phyloP scores from a whole-genome alignment of 2,329 filamentous ascomycete genomes.

The Aspergillus hortae region DNA sequence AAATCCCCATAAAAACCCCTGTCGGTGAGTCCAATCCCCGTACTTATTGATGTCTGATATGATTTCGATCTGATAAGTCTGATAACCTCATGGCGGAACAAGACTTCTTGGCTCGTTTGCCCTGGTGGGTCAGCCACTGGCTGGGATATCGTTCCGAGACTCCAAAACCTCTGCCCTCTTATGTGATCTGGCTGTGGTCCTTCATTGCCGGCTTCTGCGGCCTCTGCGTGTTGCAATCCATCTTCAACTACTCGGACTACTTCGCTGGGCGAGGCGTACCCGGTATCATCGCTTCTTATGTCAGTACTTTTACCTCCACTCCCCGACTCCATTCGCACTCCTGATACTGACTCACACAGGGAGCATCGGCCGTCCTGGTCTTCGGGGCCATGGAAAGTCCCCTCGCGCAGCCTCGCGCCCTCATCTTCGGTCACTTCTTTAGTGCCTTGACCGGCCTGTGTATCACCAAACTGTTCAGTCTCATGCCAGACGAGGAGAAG shows the following conservation, averaged over 20 bases:
- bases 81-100: not conserved
- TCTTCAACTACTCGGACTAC: conserved; percentile 26
- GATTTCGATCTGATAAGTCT: too few relatives aligned
- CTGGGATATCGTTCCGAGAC: conserved; percentile 23
- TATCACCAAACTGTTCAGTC: conserved; percentile 29
- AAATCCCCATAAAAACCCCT: too few relatives aligned
- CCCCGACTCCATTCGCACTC: too few relatives aligned
- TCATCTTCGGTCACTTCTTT: conserved; percentile 32
- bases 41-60: too few relatives aligned
- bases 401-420: conserved; percentile 29
- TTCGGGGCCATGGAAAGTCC: conserved; percentile 32
- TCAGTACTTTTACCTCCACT: conserved; percentile 9
- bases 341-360: conserved; percentile 11
- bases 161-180: conserved; percentile 20
- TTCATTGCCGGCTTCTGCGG: conserved; percentile 25
- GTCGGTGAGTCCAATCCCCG: too few relatives aligned
- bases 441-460: conserved; percentile 28
- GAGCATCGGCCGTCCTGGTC: conserved; percentile 31
- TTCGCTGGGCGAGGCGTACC: conserved; percentile 23
- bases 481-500: conserved; percentile 28
- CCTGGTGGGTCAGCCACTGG: conserved; percentile 25
- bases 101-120: conserved; percentile 16
- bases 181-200: conserved; percentile 23
- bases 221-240: conserved; percentile 20
- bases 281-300: conserved; percentile 25